Evolutionary conservation across 2,329 filamentous ascomycete genomes (phyloP), one percentile per base, ranked within the genome.

Genomic region (Alternaria triticina): DNA sequence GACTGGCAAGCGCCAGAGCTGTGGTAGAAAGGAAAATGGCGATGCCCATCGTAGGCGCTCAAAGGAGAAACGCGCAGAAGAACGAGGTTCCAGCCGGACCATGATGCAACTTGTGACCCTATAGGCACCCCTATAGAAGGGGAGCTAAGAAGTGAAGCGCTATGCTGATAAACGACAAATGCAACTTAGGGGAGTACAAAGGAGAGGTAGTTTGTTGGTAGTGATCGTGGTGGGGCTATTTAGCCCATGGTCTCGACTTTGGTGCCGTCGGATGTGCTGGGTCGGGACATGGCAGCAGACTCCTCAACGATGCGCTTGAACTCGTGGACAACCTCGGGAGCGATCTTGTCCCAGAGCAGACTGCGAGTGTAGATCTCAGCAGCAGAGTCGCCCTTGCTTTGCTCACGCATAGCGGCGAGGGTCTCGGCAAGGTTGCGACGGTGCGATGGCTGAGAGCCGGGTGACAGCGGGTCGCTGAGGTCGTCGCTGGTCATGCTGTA

Each of bases 301-400:
- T 96, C 91, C 68, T 91, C 89, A 72, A 97, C 91, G 87, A 97
- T 94, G 81, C 93, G 92, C 74, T 92, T 92, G 84, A 98, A 98
- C 79, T 95, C 93, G 72, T 90, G 89, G 57, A 99, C 93, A 52
- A 98, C 94, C 69, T 98, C 94, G 72, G 89, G 87, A 13, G 96
- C 94, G 72, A 98, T 94, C 81, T 94, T 92, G 76, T 97, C 94
- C 93, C 93, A 97, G 61, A 98, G 89, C 65, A 98, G 86, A 66
- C 93, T 97, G 61, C 95, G 88, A 33, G 94, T 96, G 83, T 97
- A 97, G 45, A 97, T 92, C 74, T 97, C 94, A 61, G 94, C 92
- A 51, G 90, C 91, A 55, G 88, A 87, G 71, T 83, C 82, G 60
- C 91, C 88, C 81, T 93, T 93, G 75, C 86, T 87, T 72, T 86